A percentile compares a stretch with the other conserved stretches of the same genome.
Conservation (phyloP, 371 early-diverging fungal species). For the Rhizomucor pusillus region DNA sequence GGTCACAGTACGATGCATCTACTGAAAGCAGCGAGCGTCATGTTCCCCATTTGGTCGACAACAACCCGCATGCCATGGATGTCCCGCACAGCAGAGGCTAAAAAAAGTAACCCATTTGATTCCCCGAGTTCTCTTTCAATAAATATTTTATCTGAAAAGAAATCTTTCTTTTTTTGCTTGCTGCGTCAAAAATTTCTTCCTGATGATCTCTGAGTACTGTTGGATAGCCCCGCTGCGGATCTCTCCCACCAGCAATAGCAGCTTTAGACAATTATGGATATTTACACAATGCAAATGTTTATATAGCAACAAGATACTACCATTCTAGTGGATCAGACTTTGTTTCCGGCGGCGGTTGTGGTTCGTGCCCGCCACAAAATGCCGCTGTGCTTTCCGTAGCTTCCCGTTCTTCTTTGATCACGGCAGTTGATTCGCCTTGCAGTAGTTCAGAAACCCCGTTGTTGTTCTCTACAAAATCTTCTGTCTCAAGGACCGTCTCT, state of each 20-base stretch:
- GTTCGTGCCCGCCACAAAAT: constrained; percentile 6
- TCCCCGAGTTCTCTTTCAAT: no score
- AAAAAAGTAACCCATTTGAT: neutral
- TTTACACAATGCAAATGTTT: no score
- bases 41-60: constrained; percentile 1
- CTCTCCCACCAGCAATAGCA: no score
- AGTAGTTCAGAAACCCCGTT: neutral
- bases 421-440: neutral
- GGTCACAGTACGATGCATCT: no score
- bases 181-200: no score
- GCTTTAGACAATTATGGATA: no score
- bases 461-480: neutral
- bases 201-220: no score
- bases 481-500: neutral
- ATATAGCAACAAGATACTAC: constrained; percentile 6
- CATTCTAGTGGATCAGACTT: constrained; percentile 10
- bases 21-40: constrained; percentile 1
- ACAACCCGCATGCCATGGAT: neutral
- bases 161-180: no score
- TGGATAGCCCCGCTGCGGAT: no score
- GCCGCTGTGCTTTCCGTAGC: neutral
- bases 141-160: no score
- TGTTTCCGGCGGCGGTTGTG: neutral
- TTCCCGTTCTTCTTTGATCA: constrained; percentile 4
- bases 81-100: neutral